Evolutionary conservation across 768 basidiomycete genomes (phyloP).

Genomic region (Tulasnella sp.): DNA sequence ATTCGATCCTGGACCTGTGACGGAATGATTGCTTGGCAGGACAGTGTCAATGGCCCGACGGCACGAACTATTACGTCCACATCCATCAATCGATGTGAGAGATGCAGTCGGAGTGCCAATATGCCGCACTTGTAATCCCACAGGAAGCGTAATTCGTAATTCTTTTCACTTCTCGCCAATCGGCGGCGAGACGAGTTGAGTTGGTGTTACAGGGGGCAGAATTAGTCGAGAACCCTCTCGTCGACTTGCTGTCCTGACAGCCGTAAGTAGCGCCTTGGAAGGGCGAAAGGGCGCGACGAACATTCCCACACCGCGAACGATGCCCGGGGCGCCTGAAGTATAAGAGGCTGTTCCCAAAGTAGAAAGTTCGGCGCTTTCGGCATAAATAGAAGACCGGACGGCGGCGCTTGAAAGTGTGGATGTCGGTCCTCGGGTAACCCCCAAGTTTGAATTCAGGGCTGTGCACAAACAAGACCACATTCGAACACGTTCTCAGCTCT

Average conservation of each 20-base stretch:
- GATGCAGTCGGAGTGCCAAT: background rate
- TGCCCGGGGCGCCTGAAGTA: background rate
- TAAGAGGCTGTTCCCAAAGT: background rate
- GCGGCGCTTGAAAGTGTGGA: constrained; percentile 10
- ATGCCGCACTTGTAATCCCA: background rate
- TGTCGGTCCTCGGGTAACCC: background rate
- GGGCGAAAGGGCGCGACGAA: background rate
- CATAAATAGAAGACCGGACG: background rate
- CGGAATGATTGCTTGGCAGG: background rate
- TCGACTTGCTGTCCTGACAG: no score
- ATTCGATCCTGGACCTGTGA: background rate
- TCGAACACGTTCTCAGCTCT: background rate
- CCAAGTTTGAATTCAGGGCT: background rate
- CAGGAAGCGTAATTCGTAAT: background rate
- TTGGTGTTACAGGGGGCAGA: background rate
- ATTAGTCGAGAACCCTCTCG: no score
- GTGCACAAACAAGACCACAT: constrained; percentile 7
- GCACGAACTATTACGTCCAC: background rate
- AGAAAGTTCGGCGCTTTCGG: background rate
- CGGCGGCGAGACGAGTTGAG: background rate
- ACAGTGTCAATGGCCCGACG: background rate
- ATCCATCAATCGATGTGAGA: background rate
- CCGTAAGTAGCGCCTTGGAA: no score
- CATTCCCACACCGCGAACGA: background rate
- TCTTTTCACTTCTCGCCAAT: background rate